Evolutionary conservation across 371 early-diverging fungal species (phyloP).

Genomic region (Apophysomyces sp.): DNA sequence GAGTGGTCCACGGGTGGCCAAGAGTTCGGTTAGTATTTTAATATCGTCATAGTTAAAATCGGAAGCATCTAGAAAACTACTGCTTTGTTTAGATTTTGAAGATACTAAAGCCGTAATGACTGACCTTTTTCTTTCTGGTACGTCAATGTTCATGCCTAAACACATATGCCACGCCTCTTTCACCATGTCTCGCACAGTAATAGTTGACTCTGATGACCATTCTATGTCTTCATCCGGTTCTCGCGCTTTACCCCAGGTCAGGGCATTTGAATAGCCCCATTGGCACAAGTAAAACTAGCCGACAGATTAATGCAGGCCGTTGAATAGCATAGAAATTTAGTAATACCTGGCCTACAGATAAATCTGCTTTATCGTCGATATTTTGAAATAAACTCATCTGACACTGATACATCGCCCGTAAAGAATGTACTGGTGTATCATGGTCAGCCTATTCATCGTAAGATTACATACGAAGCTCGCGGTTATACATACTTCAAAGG

Average conservation of each 20-base stretch:
- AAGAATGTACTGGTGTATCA: conserved; percentile 13
- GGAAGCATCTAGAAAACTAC: conserved; percentile 19
- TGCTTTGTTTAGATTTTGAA: background rate
- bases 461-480: background rate
- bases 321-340: background rate
- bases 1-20: conserved; percentile 59
- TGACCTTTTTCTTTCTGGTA: background rate
- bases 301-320: background rate
- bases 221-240: background rate
- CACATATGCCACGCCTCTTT: background rate
- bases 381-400: conserved; percentile 23
- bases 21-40: conserved; percentile 38
- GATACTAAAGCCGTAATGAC: background rate
- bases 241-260: background rate
- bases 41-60: conserved; percentile 29
- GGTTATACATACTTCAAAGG: conserved; percentile 10
- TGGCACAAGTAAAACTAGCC: conserved; percentile 24
- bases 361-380: background rate
- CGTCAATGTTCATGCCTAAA: background rate
- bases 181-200: background rate
- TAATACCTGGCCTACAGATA: conserved; percentile 8
- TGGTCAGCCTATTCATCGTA: conserved; percentile 1
- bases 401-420: conserved; percentile 26
- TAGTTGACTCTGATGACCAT: background rate
- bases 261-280: conserved; percentile 13